Evolutionary conservation across 768 basidiomycete species (phyloP).

Genomic region (Mycena maculata): DNA sequence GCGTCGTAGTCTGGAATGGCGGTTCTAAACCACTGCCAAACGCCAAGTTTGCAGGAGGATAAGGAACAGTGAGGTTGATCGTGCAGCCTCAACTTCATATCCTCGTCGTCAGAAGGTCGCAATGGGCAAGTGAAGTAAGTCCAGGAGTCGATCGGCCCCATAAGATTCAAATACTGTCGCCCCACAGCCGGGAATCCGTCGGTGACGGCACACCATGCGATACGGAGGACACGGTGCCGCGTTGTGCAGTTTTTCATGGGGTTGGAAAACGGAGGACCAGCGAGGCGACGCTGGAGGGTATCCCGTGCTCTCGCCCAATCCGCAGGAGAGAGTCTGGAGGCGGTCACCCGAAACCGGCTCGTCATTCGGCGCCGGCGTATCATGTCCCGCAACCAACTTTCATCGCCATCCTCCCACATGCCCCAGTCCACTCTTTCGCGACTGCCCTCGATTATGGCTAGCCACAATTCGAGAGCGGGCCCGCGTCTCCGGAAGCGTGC

Average conservation of each 20-base stretch:
- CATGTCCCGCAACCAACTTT: constrained; percentile 26
- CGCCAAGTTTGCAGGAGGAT: constrained; percentile 28
- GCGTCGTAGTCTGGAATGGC: constrained; percentile 25
- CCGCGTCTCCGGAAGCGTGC: constrained; percentile 18
- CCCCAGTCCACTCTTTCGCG: constrained; percentile 26
- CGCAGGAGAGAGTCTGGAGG: constrained; percentile 1
- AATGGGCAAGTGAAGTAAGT: constrained; percentile 28
- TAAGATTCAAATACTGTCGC: constrained; percentile 13
- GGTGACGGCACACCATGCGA: constrained; percentile 31
- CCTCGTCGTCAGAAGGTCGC: constrained; percentile 16
- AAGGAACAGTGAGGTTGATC: constrained; percentile 14
- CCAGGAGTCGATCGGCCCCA: constrained; percentile 22
- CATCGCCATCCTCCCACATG: constrained; percentile 32
- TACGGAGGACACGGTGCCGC: constrained; percentile 24
- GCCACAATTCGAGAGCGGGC: constrained; percentile 27
- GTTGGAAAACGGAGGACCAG: not conserved
- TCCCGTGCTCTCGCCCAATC: constrained; percentile 24
- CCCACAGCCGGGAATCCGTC: constrained; percentile 3
- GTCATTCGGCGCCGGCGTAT: constrained; percentile 15
- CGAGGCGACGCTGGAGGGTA: constrained; percentile 14
- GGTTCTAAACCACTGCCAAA: constrained; percentile 31
- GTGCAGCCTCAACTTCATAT: constrained; percentile 21
- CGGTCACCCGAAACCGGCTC: constrained; percentile 9
- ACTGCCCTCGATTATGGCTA: constrained; percentile 22
- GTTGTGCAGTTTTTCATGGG: constrained; percentile 15